These are phyloP conservation scores for Jimgerdemannia lactiflua DNA, from an alignment of 192 early-diverging fungal species.

Conservation along the genomic window DNA sequence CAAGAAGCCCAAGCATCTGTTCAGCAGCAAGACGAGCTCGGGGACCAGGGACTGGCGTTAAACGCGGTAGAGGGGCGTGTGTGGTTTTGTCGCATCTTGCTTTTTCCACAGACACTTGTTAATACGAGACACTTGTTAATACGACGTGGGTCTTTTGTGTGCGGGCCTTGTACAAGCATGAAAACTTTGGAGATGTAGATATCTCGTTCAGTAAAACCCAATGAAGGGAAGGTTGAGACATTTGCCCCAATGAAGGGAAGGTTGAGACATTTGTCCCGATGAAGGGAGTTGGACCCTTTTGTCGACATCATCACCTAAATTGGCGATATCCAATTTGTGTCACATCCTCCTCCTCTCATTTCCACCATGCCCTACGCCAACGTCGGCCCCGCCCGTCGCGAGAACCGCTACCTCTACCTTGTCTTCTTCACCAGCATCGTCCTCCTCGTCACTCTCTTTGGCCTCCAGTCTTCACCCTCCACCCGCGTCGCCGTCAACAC, in stretches of 20 bases:
- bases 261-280: too few relatives aligned
- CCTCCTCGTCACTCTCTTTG: background rate
- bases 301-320: too few relatives aligned
- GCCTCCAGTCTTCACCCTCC: background rate
- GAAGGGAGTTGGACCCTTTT: too few relatives aligned
- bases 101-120: background rate
- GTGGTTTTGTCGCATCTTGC: background rate
- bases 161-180: too few relatives aligned
- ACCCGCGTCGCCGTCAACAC: background rate
- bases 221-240: too few relatives aligned
- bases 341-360: too few relatives aligned
- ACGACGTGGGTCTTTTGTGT: too few relatives aligned
- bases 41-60: conserved; percentile 84
- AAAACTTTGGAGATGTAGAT: too few relatives aligned
- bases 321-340: too few relatives aligned
- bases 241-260: too few relatives aligned
- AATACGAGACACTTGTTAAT: background rate
- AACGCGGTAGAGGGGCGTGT: conserved; percentile 5
- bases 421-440: background rate
- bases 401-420: background rate
- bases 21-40: conserved; percentile 83
- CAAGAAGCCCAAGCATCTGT: conserved; percentile 99
- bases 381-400: background rate
- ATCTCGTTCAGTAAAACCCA: too few relatives aligned
- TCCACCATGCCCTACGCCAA: background rate